Evolutionary conservation across 768 basidiomycete genomes (phyloP).

Genomic region (Tylopilus cervinicoccineus): DNA sequence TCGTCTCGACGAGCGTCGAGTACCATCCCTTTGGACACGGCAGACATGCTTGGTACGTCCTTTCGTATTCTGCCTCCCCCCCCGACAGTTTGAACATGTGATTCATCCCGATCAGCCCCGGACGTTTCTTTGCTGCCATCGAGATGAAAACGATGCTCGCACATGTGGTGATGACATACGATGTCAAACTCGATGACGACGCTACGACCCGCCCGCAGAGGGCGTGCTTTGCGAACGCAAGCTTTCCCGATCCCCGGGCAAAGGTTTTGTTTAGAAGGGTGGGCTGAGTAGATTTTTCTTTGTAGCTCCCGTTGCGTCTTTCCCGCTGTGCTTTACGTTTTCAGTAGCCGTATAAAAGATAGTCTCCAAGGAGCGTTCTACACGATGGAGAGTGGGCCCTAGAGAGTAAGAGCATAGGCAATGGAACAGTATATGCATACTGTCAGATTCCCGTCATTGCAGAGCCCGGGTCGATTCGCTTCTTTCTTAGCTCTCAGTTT

Average conservation of each 20-base stretch:
- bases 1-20: slow-evolving; percentile 29
- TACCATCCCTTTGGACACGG: slow-evolving; percentile 38
- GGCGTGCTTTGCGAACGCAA: neutral
- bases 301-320: too few species aligned
- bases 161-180: slow-evolving; percentile 9
- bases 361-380: too few species aligned
- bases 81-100: neutral
- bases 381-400: too few species aligned
- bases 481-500: too few species aligned
- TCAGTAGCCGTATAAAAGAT: too few species aligned
- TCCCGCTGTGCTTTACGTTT: too few species aligned
- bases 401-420: too few species aligned
- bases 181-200: slow-evolving; percentile 1
- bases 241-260: neutral
- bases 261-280: slow-evolving; percentile 1
- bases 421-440: too few species aligned
- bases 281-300: neutral
- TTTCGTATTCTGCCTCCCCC: neutral
- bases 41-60: slow-evolving; percentile 8
- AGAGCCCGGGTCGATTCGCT: too few species aligned
- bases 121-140: slow-evolving; percentile 13
- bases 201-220: neutral
- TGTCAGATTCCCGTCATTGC: too few species aligned
- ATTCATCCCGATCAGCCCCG: slow-evolving; percentile 9
- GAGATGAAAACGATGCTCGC: slow-evolving; percentile 15